phyloP scores from a whole-genome alignment of 2,329 filamentous ascomycete genomes.

The Chaetomium sp. region DNA sequence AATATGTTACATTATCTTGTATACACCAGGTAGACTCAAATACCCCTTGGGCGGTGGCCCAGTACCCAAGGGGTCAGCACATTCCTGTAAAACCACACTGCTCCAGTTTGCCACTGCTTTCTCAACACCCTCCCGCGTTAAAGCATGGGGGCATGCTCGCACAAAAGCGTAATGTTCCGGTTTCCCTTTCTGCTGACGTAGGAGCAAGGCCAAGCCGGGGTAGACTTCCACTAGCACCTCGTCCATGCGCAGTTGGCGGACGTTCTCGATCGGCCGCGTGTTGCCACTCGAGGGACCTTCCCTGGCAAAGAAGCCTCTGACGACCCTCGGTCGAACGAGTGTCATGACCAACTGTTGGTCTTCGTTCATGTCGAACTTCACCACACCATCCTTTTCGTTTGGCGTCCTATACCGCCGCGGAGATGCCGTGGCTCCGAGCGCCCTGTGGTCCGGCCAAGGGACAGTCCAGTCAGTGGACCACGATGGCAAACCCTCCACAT shows the following conservation, averaged over 20 bases:
- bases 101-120: conserved; percentile 21
- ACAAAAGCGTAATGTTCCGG: conserved; percentile 13
- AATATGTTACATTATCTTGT: conserved; percentile 9
- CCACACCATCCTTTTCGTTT: conserved; percentile 7
- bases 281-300: background rate
- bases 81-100: conserved; percentile 18
- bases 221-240: conserved; percentile 24
- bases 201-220: conserved; percentile 20
- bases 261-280: conserved; percentile 10
- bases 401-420: background rate
- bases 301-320: conserved; percentile 18
- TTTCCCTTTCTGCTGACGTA: conserved; percentile 11
- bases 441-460: conserved; percentile 16
- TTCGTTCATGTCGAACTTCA: conserved; percentile 7
- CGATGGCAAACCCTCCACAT: conserved; percentile 13
- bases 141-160: conserved; percentile 20
- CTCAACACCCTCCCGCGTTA: conserved; percentile 17
- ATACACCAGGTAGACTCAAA: conserved; percentile 15
- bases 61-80: conserved; percentile 1
- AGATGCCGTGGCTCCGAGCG: background rate
- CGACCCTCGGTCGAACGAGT: conserved; percentile 20
- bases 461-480: conserved; percentile 25
- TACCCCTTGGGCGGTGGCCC: conserved; percentile 6
- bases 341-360: conserved; percentile 8
- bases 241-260: conserved; percentile 19